Percentiles rank a stretch among this genome's conserved stretches.
Conservation (phyloP, 192 early-diverging fungal species). For the Obelidium mucronatum region DNA sequence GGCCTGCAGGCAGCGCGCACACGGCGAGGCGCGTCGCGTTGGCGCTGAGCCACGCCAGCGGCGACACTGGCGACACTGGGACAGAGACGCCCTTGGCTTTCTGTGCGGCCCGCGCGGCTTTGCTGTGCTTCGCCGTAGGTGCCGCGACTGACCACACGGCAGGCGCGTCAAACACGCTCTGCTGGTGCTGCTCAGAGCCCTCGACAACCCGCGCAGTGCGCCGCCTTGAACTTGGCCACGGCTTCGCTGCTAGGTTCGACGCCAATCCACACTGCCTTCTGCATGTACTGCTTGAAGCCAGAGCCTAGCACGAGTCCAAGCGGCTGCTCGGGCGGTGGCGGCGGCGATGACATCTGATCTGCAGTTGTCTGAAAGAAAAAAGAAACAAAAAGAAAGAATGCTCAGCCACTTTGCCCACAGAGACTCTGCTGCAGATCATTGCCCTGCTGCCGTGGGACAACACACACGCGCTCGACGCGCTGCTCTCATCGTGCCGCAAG, state of each 20-base stretch:
- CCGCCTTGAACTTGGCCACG: not conserved
- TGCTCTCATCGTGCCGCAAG: too few relatives aligned
- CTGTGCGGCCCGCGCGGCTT: not conserved
- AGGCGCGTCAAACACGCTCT: not conserved
- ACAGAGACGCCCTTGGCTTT: not conserved
- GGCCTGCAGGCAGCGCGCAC: not conserved
- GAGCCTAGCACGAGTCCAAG: not conserved
- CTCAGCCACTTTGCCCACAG: too few relatives aligned
- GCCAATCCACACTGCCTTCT: not conserved
- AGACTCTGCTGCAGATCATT: too few relatives aligned
- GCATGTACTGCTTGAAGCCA: constrained; percentile 8
- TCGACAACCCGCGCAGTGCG: too few relatives aligned
- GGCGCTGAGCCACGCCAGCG: not conserved
- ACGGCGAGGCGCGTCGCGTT: not conserved
- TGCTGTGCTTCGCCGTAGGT: not conserved
- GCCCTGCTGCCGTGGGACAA: too few relatives aligned
- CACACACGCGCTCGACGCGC: too few relatives aligned
- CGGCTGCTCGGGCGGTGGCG: not conserved
- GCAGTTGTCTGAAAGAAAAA: too few relatives aligned
- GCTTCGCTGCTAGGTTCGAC: not conserved
- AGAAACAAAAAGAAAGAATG: too few relatives aligned
- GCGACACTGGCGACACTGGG: not conserved
- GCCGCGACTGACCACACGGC: not conserved
- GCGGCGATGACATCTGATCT: too few relatives aligned
- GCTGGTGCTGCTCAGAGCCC: not conserved